Evolutionary conservation across 768 basidiomycete species (phyloP).

Genomic region (Termitomyces sp.): DNA sequence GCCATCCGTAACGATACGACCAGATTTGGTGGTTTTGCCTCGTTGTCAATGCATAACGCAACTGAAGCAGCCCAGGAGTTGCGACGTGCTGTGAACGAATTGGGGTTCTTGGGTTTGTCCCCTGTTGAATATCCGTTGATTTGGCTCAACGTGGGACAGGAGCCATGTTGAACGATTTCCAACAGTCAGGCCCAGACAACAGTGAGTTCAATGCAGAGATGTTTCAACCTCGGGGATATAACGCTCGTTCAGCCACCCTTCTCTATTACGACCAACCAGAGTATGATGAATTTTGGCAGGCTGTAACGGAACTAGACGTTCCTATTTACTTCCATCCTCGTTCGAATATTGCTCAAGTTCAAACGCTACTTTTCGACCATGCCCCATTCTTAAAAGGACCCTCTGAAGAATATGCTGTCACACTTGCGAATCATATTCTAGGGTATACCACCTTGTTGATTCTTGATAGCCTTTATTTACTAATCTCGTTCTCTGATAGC

Average conservation of each 20-base stretch:
- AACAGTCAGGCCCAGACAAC: conserved; percentile 34
- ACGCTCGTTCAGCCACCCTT: conserved; percentile 21
- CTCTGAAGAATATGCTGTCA: conserved; percentile 30
- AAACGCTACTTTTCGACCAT: conserved; percentile 22
- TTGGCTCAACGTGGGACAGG: conserved; percentile 14
- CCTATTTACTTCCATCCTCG: conserved; percentile 35
- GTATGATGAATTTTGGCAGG: conserved; percentile 33
- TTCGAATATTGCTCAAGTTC: conserved; percentile 20
- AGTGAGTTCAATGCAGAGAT: conserved; percentile 14
- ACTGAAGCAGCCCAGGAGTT: conserved; percentile 32
- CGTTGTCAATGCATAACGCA: conserved; percentile 39
- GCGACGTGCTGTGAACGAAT: conserved; percentile 30
- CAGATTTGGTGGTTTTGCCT: conserved; percentile 36
- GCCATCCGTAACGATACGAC: conserved; percentile 31
- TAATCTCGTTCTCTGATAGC: conserved; percentile 4
- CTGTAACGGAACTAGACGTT: conserved; percentile 30
- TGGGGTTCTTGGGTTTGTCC: conserved; percentile 30
- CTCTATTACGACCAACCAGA: conserved; percentile 33
- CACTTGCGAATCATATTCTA: conserved; percentile 32
- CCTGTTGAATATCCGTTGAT: not conserved
- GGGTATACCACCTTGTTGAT: conserved; percentile 19
- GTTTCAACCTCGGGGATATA: not conserved
- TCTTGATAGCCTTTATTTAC: not conserved
- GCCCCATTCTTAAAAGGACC: conserved; percentile 27
- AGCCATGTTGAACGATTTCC: conserved; percentile 37